Percentiles rank a stretch among this genome's conserved stretches.
Evolutionary conservation across 2,329 filamentous ascomycete genomes (phyloP).

Genomic region (Colletotrichum liriopes): DNA sequence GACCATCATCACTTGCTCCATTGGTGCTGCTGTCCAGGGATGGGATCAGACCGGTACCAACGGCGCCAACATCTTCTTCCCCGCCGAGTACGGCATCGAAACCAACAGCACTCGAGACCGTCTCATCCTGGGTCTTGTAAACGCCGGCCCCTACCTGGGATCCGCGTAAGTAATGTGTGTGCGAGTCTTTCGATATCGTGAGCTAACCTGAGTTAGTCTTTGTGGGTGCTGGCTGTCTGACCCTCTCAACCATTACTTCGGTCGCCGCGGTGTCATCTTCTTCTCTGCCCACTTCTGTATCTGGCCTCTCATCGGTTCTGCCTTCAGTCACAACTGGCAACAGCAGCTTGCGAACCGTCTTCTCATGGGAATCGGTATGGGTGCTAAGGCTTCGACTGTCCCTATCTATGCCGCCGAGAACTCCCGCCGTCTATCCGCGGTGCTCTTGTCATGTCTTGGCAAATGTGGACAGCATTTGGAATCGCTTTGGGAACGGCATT

Average conservation of each 20-base stretch:
- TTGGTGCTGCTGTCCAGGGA: constrained; percentile 79
- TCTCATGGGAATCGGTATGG: constrained; percentile 79
- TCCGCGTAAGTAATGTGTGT: constrained; percentile 52
- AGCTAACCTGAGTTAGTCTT: constrained; percentile 49
- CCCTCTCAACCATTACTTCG: constrained; percentile 75
- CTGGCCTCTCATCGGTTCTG: constrained; percentile 74
- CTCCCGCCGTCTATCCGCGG: constrained; percentile 78
- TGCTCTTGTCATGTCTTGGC: constrained; percentile 87
- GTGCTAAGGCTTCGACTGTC: constrained; percentile 75
- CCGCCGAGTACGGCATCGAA: constrained; percentile 59
- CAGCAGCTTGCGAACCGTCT: constrained; percentile 78
- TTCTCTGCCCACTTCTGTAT: constrained; percentile 74
- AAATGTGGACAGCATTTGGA: constrained; percentile 73
- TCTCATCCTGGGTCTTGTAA: constrained; percentile 76
- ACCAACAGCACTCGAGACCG: constrained; percentile 51
- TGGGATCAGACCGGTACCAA: constrained; percentile 79
- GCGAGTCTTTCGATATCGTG: not conserved
- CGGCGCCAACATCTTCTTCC: constrained; percentile 75
- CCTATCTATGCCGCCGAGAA: constrained; percentile 85
- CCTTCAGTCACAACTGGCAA: constrained; percentile 76
- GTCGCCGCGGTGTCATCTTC: constrained; percentile 78
- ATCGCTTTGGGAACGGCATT: constrained; percentile 69
- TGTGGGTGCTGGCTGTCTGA: constrained; percentile 78
- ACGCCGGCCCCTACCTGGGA: constrained; percentile 68
- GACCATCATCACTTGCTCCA: constrained; percentile 78